Evolutionary conservation across 805 yeast genomes (phyloP).

Genomic region (Sugiyamaella valdiviana): DNA sequence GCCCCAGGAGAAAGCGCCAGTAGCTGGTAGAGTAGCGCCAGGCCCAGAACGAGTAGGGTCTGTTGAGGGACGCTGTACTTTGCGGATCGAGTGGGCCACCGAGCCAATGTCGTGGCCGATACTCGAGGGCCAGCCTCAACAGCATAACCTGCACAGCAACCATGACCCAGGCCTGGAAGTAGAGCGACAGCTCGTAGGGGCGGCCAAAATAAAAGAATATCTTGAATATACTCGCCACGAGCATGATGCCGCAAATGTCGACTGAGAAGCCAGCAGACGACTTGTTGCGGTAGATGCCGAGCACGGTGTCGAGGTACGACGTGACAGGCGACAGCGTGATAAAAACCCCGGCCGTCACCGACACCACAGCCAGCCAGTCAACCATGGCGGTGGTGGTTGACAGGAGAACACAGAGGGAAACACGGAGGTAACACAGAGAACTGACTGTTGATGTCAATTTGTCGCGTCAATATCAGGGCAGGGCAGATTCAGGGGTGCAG

Average conservation of each 20-base stretch:
- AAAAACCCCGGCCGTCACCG: conserved; percentile 40
- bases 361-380: neutral
- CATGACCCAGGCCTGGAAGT: conserved; percentile 81
- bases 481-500: too few species aligned
- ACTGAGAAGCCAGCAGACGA: conserved; percentile 76
- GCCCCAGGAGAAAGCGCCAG: conserved; percentile 56
- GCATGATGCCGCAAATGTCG: conserved; percentile 91
- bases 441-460: too few species aligned
- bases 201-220: conserved; percentile 70
- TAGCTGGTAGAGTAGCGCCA: conserved; percentile 58
- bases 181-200: conserved; percentile 73
- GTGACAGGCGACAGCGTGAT: conserved; percentile 78
- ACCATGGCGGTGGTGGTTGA: neutral
- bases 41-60: conserved; percentile 72
- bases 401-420: neutral
- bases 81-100: conserved; percentile 18
- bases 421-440: too few species aligned
- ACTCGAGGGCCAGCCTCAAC: conserved; percentile 51
- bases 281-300: conserved; percentile 55
- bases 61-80: neutral
- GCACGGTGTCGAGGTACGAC: conserved; percentile 79
- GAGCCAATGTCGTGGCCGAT: conserved; percentile 21
- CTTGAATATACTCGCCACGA: conserved; percentile 66
- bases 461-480: too few species aligned
- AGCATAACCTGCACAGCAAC: conserved; percentile 66